Evolutionary conservation across 208 protist species (phyloP), one percentile per base, ranked within the genome.

Genomic region (Trypanosoma scelopori): DNA sequence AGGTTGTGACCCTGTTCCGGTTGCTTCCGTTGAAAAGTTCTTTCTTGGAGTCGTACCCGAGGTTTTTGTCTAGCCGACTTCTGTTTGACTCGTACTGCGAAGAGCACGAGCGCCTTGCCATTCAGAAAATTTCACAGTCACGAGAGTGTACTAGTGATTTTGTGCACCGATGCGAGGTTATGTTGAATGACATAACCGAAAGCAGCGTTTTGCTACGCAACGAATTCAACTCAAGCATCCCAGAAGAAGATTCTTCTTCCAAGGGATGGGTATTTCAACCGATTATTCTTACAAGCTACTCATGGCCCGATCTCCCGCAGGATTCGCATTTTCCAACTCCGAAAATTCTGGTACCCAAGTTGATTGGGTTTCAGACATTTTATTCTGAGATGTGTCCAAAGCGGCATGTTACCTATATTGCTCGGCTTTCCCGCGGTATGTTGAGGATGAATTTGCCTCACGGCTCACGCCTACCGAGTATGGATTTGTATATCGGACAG

Each of bases 41-140:
- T 18, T 73, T 73, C 52, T 45, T 65, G 15, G 68, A 65, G n/a
- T 18, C 59, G 47, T 73, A 73, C 42, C 68, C 68, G 30, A 65
- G 52, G 28, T 66, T 55, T 62, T 43, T 73, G 0, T 53, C 42
- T 30, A 3, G 5, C 15, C 56, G 68, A 15, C 68, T 73, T 55
- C 41, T 73, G 28, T 73, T 55, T 60, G 52, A 65, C 16, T 12
- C 23, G 23, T 73, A 50, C 55, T 27, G 35, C 55, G 59, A 57
- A 15, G 41, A 58, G 20, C 15, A 47, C 42, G 68, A 73, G 61
- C 39, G 35, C 23, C 25, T 67, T 49, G 42, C 52, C 35, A 66
- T 73, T 55, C 0, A 27, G 18, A 47, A 39, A 50, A 73, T 73
- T 56, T 55, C 53, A 53, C n/a, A 47, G 42, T 48, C 45, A 35